A percentile compares a stretch with the other conserved stretches of the same genome.
Conservation (phyloP, 257 asterid genomes). For the Datura wrightii region DNA sequence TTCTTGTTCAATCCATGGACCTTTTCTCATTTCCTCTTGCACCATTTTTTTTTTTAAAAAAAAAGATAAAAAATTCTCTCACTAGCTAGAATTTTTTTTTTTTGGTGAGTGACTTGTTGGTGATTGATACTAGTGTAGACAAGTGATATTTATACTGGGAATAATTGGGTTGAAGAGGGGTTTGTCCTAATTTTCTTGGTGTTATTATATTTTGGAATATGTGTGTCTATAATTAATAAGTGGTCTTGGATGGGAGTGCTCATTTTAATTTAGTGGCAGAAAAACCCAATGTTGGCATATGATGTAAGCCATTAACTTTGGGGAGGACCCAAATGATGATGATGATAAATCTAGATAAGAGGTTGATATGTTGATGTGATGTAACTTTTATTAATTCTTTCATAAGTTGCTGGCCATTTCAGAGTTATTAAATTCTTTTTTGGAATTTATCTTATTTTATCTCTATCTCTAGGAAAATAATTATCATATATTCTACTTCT, state of each 20-base stretch:
- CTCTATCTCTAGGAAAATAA: background rate
- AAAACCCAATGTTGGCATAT: conserved; percentile 49
- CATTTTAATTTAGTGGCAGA: conserved; percentile 39
- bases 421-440: background rate
- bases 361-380: conserved; percentile 65
- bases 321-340: conserved; percentile 27
- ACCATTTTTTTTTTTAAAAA: conserved; percentile 37
- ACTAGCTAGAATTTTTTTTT: background rate
- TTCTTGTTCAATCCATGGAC: conserved; percentile 95
- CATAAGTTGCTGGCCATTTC: conserved; percentile 60
- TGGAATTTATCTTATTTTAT: background rate
- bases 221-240: conserved; percentile 26
- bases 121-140: background rate
- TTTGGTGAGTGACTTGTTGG: background rate
- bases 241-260: conserved; percentile 32
- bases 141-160: conserved; percentile 41
- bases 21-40: conserved; percentile 59
- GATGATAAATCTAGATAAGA: conserved; percentile 48
- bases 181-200: conserved; percentile 16
- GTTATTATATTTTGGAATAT: conserved; percentile 44
- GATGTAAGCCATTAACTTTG: conserved; percentile 57
- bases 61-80: background rate
- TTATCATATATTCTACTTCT: background rate
- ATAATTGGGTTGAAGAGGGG: background rate
- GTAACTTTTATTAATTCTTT: conserved; percentile 45